Evolutionary conservation across 2,329 filamentous ascomycete genomes (phyloP), one percentile per base, ranked within the genome.

Genomic region (Paecilomyces dactylethromorphus): DNA sequence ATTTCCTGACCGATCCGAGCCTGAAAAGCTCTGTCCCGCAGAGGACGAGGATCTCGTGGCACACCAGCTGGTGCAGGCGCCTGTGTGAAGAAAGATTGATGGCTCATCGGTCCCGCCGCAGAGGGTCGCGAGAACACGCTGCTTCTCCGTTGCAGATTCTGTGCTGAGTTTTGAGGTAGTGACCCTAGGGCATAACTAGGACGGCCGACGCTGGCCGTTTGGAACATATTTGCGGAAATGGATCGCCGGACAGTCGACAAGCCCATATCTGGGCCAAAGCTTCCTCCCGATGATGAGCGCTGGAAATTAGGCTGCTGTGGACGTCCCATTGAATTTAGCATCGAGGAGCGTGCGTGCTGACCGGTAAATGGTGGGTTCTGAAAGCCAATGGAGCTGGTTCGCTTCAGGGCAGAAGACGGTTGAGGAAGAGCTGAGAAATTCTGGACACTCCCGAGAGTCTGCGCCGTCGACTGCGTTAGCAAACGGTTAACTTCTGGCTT

Each of bases 51-150:
- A 70, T 99, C 95, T 61, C 87, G 84, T 0, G 92, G 91, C 2
- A 93, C 88, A 59, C 90, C 91, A 1, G 92, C 91, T 3, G 89
- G 84, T 59, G 88, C 86, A 3, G 91, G 91, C 22, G 87, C 90
- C 62, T 92, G 90, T 66, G 92, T 89, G 75, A 99, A 99, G 80
- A 99, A 97, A 62, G 91, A 96, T 74, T 97, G 92, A 66, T 94
- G 90, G 55, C 81, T 84, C 65, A 85, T 82, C n/a, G 85, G 83
- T 1, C 86, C 89, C 52, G 78, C 81, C 13, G 81, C 84, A 1
- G 90, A 92, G 12, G 86, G 84, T n/a, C 89, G 84, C 3, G 85
- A 84, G 77, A 91, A 86, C 64, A 97, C 87, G 71, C 93, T 97
- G 78, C 93, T 97, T 64, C 94, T 75, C 57, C 85, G 76, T 64